These are phyloP conservation scores for Erysimum cheiri DNA, from an alignment of 441 rosid species.

Conservation along the genomic window DNA sequence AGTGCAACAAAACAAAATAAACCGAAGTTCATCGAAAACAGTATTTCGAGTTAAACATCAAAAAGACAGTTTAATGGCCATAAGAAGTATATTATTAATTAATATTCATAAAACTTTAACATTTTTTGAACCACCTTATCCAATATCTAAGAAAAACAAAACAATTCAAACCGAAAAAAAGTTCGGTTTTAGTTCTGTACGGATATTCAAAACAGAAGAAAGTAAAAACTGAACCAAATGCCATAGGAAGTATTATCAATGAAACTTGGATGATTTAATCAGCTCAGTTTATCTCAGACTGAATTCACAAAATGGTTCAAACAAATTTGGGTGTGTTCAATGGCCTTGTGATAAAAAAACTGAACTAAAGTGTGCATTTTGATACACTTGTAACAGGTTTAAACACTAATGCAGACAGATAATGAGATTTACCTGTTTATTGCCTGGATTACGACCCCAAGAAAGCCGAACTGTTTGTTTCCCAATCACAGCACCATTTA, in stretches of 20 bases:
- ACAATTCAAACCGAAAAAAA: neutral
- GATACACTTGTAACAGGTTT: neutral
- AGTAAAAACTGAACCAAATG: neutral
- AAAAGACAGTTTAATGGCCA: neutral
- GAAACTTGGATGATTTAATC: neutral
- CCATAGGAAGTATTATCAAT: neutral
- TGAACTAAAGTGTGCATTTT: neutral
- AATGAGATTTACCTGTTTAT: slow-evolving; percentile 64
- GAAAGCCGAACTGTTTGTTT: slow-evolving; percentile 91
- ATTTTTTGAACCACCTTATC: neutral
- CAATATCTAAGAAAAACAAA: neutral
- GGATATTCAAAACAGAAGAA: neutral
- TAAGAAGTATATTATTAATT: neutral
- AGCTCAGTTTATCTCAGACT: neutral
- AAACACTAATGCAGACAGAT: neutral
- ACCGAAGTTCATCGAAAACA: neutral
- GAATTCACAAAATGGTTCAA: slow-evolving; percentile 2
- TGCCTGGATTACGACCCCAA: slow-evolving; percentile 93
- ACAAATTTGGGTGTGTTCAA: neutral
- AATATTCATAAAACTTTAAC: neutral
- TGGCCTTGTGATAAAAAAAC: neutral
- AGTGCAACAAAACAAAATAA: neutral
- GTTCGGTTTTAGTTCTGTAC: neutral
- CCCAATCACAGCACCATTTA: slow-evolving; percentile 74
- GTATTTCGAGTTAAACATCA: neutral